Base-by-base conservation (phyloP, 192 early-diverging fungal species). In the Gaertneriomyces semiglobifer region DNA sequence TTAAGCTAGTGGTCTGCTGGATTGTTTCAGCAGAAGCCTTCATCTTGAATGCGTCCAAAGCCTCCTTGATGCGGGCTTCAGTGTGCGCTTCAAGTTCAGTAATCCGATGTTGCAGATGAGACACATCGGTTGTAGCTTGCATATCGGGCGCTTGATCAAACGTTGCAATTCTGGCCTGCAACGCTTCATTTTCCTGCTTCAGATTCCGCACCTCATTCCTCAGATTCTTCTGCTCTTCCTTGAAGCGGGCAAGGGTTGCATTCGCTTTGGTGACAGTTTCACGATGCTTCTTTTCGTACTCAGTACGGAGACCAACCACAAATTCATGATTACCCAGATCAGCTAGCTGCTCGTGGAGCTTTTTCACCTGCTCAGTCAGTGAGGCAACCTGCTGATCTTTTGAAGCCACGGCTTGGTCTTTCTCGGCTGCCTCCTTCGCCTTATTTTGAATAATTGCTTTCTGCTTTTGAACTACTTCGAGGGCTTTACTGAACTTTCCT, bases 291-390 rank as follows among this genome's bases (percentile, higher is more conserved):
- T 68, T 68, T 12, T 60, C 58, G n/a, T 60, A 53, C 40, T 60
- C 57, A 7, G 66, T 56, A 11, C 53, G 14, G 7, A 59, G 19
- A 7, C 10, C 39, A 12, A 57, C 4, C 5, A 57, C 18, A 33
- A 38, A 39, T 41, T 68, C 66, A 44, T 68, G 46, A 46, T 68
- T 68, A 20, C 60, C 66, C 16, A 58, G 66, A 53, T 68, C 7
- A 6, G 5, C 50, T 1, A 68, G 20, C 44, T 51, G 45, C 19
- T 40, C 58, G 18, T 68, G 16, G 14, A 66, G 33, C 39, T 66
- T 51, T 53, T 18, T 40, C 39, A 53, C 43, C 41, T 56, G 19
- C 44, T 56, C 16, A 7, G 19, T 43, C 55, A 57, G 39, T 14
- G 55, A 14, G 6, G 41, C 20, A 50, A 50, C 39, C n/a, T 50